phyloP scores from a whole-genome alignment of 78 protist genomes.

The Ministeria vibrans region DNA sequence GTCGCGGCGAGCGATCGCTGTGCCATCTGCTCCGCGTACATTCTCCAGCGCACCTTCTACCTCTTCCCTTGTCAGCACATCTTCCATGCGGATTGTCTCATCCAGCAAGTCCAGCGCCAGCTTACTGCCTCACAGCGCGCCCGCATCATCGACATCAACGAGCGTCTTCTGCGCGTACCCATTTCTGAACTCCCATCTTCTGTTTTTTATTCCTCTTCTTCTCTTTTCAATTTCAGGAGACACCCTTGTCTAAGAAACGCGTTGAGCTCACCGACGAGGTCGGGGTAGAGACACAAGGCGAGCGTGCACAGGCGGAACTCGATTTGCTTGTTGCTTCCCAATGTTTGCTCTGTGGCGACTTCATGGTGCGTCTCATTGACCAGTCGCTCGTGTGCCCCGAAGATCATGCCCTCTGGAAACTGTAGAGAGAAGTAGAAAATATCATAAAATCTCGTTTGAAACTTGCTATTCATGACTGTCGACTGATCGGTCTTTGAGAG shows the following conservation, averaged over 20 bases:
- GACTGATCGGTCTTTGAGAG: too few relatives aligned
- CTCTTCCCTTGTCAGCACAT: conserved; percentile 85
- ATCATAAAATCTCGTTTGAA: too few relatives aligned
- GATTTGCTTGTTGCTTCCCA: conserved; percentile 66
- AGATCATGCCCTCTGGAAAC: too few relatives aligned
- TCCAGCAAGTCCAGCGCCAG: conserved; percentile 26
- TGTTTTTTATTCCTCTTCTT: background rate
- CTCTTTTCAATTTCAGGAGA: background rate
- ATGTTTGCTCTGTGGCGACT: conserved; percentile 67
- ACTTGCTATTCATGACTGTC: too few relatives aligned
- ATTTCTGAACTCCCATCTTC: background rate
- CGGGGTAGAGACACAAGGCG: background rate
- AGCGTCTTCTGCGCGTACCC: background rate
- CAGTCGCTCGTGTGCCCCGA: conserved; percentile 48
- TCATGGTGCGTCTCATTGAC: conserved; percentile 54
- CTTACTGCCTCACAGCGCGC: background rate
- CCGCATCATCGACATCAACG: background rate
- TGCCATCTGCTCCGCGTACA: conserved; percentile 53
- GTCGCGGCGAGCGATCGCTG: conserved; percentile 62
- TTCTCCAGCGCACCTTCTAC: conserved; percentile 60
- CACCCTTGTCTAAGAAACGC: background rate
- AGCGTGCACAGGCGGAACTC: conserved; percentile 25
- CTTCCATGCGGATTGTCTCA: conserved; percentile 80
- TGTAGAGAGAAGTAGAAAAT: too few relatives aligned
- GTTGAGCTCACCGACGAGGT: background rate